Base-by-base conservation (phyloP, 805 yeast species). In the Candida montana region DNA sequence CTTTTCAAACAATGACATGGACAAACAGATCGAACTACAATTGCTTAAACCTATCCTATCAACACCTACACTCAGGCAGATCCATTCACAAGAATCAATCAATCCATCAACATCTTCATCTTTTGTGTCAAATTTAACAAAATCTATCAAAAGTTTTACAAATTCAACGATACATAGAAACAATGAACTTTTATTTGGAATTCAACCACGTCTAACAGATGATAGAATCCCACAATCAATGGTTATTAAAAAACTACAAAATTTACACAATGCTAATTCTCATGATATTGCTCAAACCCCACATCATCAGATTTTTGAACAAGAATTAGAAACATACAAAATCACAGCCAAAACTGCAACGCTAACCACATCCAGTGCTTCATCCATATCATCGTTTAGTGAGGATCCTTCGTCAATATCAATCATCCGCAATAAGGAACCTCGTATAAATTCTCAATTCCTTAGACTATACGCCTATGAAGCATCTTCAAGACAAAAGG, bases 391-490 rank as follows among this genome's bases (percentile, higher is more conserved):
- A 17, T 31, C 47, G 1, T 26, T 27, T 11, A 26, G 10, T 11
- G 31, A 34, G 17, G 27, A 21, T 30, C 16, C 38, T 7, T 33
- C 39, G 17, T 10, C 34, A 2, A 9, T 37, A 5, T 37, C 57
- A 5, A 40, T 47, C 5, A 41, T 46, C 13, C 48, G 52, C 12
- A 48, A 51, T 18, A 61, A 81, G 44, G 81, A 75, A 44, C 67
- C 71, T 28, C 63, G 82, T 41, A 64, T 76, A 33, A 77, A 77
- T 51, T 59, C 76, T 7, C 58, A 60, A 26, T 77, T 77, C 44
- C 55, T 77, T 19, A 58, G 72, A 40, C 58, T 73, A 29, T 76
- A 75, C 47, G 72, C 82, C 1, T 62, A 67, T 35, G 80, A 76
- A 50, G 67, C 61, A 44, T 57, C 65, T n/a, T 64, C 72, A 13